Base-by-base conservation (phyloP, 2,329 filamentous ascomycete genomes). In the Fusarium nygamai region DNA sequence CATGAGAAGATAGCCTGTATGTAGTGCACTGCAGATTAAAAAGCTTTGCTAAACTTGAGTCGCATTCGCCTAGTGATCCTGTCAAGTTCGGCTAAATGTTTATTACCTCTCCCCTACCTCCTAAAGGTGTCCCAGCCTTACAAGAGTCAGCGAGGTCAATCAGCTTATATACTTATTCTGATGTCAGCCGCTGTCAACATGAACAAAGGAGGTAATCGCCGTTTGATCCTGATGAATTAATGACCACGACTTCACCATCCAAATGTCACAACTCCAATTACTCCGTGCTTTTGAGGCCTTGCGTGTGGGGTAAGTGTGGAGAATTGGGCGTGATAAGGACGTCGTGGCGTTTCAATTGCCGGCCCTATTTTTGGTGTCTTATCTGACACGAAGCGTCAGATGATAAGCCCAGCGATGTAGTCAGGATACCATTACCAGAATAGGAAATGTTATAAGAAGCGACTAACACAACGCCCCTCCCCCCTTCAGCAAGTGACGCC, bases 41-140 rank as follows among this genome's bases (percentile, higher is more conserved):
- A 38, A 2, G 1, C 1, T 8, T 16, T 8, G 3, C 5, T 19
- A 5, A 9, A 6, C 1, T 6, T 10, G 2, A 7, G n/a, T 24
- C 13, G 11, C 3, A 16, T 16, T 3, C 19, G 13, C 2, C 4
- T 4, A 22, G 5, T 27, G 19, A 27, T 22, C 13, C n/a, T 2
- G 9, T 3, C 8, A 13, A 10, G 22, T 10, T 29, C 5, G 24
- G 33, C 19, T 20, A 27, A 54, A 38, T 29, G 6, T 6, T 4
- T 31, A 6, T 19, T 31, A 5, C 20, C 20, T 14, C 29, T 11
- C 11, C 14, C 11, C 4, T 33, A 12, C 10, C 3, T n/a, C 10
- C 3, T 17, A 6, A 0, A 12, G 16, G 12, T 1, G 22, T 13
- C 11, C 10, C 11, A 13, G 6, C 13, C 22, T 51, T 19, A 34